These are phyloP conservation scores for Saccharomyces hybrid DNA, from an alignment of 1,139 yeast species.

Conservation along the genomic window DNA sequence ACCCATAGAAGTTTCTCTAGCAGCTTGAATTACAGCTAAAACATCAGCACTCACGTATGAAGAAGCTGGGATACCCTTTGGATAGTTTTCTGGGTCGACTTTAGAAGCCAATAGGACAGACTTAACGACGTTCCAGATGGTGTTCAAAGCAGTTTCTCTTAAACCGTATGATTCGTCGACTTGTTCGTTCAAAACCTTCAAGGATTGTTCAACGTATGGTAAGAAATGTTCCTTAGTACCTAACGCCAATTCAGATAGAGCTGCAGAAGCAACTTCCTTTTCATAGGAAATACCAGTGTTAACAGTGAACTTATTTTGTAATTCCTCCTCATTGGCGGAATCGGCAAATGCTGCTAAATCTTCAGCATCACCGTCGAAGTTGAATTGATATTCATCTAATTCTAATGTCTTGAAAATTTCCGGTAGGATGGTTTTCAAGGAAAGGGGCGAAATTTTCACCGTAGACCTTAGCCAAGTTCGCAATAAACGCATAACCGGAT, in stretches of 20 bases:
- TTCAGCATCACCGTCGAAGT: constrained; percentile 37
- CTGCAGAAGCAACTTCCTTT: constrained; percentile 94
- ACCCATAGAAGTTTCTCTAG: constrained; percentile 57
- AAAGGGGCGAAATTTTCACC: constrained; percentile 84
- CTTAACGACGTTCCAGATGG: constrained; percentile 75
- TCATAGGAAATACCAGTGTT: constrained; percentile 94
- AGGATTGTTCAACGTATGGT: constrained; percentile 66
- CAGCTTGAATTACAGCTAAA: constrained; percentile 53
- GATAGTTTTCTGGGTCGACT: constrained; percentile 47
- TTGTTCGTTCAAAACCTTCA: constrained; percentile 61
- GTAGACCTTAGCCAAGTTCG: constrained; percentile 91
- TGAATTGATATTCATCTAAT: constrained; percentile 65
- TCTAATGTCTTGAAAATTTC: constrained; percentile 76
- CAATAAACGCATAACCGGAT: constrained; percentile 89
- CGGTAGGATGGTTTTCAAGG: constrained; percentile 76
- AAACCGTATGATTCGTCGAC: constrained; percentile 83
- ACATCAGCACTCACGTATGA: constrained; percentile 53
- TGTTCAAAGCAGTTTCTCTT: constrained; percentile 76
- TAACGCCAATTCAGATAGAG: constrained; percentile 78
- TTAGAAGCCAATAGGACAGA: constrained; percentile 57
- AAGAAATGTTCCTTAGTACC: constrained; percentile 79
- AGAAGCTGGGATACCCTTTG: constrained; percentile 65
- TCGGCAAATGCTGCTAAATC: constrained; percentile 33
- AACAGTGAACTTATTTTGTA: constrained; percentile 67
- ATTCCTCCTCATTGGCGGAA: constrained; percentile 41